A percentile compares a stretch with the other conserved stretches of the same genome.
phyloP scores from a whole-genome alignment of 2,329 filamentous ascomycete genomes.

The Pestalotiopsis sp. region DNA sequence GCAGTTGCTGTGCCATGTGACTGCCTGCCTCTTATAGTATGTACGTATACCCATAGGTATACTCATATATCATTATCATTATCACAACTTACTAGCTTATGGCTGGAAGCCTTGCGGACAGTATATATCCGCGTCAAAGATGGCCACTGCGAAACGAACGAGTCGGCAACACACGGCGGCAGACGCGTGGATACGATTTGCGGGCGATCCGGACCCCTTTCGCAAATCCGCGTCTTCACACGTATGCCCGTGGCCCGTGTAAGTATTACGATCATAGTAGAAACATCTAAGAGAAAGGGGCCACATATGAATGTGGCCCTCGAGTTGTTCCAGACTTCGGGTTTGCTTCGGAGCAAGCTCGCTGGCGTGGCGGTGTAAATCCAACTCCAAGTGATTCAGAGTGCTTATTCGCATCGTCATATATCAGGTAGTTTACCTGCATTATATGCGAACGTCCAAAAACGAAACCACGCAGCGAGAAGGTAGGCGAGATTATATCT shows the following conservation, averaged over 20 bases:
- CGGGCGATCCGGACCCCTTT: neutral
- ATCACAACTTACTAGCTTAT: neutral
- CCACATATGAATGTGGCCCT: neutral
- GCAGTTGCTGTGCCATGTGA: neutral
- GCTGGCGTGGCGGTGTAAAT: neutral
- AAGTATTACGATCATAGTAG: neutral
- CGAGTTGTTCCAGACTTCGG: neutral
- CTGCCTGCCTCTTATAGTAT: neutral
- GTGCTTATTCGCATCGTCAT: neutral
- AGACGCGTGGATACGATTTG: neutral
- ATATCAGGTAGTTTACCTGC: neutral
- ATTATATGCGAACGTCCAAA: neutral
- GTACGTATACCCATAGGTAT: neutral
- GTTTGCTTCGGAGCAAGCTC: neutral
- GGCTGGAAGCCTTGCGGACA: neutral
- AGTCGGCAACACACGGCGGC: neutral
- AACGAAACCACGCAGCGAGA: neutral
- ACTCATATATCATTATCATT: neutral
- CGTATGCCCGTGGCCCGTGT: neutral
- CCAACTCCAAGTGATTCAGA: neutral
- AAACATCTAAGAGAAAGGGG: neutral
- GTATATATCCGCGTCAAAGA: neutral
- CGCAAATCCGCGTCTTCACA: neutral
- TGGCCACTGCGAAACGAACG: neutral
- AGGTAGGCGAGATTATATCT: too few relatives aligned